Conservation (phyloP, 352 stramenopile genomes). For the Globisporangium okanoganense region DNA sequence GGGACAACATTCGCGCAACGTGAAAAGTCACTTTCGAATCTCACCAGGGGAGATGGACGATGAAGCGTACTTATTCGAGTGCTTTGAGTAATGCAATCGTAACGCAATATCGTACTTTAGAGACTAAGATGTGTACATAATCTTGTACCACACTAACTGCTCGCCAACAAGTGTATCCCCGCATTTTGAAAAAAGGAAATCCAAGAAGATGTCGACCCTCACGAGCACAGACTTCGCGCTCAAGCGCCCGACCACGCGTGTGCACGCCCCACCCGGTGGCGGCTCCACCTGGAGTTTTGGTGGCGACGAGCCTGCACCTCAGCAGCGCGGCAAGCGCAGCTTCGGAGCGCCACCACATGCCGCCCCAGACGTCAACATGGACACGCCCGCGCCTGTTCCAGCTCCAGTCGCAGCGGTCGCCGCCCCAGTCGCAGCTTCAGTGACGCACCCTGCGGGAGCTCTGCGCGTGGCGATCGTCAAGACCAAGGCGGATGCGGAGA, state of each 20-base stretch:
- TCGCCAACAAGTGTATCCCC: not conserved
- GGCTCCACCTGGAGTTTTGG: slow-evolving; percentile 78
- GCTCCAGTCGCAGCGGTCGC: slow-evolving; percentile 20
- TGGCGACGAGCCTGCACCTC: slow-evolving; percentile 25
- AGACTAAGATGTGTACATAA: not conserved
- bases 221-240: slow-evolving; percentile 83
- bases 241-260: slow-evolving; percentile 77
- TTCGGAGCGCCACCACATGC: slow-evolving; percentile 20
- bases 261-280: slow-evolving; percentile 76
- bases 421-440: slow-evolving; percentile 4
- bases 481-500: slow-evolving; percentile 64
- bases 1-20: slow-evolving; percentile 9
- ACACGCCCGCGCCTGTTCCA: slow-evolving; percentile 11
- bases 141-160: not conserved
- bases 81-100: not conserved
- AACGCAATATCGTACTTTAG: not conserved
- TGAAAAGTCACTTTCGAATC: not conserved
- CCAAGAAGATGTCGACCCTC: slow-evolving; percentile 65
- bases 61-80: not conserved
- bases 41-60: not conserved
- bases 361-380: slow-evolving; percentile 21
- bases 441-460: not conserved
- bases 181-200: slow-evolving; percentile 1
- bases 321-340: slow-evolving; percentile 20
- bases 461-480: slow-evolving; percentile 72